Evolutionary conservation across 2,329 filamentous ascomycete species (phyloP), one percentile per base, ranked within the genome.

Genomic region (Fusarium hainanense): DNA sequence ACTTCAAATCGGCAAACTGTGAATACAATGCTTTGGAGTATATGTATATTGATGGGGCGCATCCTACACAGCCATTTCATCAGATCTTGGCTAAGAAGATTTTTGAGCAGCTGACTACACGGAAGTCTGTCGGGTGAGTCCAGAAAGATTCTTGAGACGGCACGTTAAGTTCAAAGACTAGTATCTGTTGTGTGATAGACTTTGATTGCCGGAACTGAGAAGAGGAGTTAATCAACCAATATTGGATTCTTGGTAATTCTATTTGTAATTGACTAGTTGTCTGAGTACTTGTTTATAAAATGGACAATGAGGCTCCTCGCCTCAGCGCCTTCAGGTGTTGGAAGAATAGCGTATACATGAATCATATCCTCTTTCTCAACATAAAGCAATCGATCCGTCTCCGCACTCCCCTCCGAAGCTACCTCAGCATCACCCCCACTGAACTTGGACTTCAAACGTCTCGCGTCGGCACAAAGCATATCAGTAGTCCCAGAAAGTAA

Each of bases 21-120:
- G 52, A 59, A 27, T 65, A 43, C 6, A 59, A 49, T 1, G 62
- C 62, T 14, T 21, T 32, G 10, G 60, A 65, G 25, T 65, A 65
- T 6, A 65, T 65, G 60, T 65, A 65, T 10, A 65, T 65, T 6
- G 62, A 65, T 1, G 60, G 62, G 4, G 62, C 62, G 5, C 62
- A 65, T 51, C 62, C 62, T 8, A 65, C 62, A 8, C 62, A 65
- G 12, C 16, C 8, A 14, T 65, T 65, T 6, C 62, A 65, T 12
- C 60, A 65, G 12, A 47, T 65, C 3, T n/a, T 65, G 10, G 62
- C 62, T 3, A 65, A 47, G 13, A 59, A 25, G 7, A 34, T 65
- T 6, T 50, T 47, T 4, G 60, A 52, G 13, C 54, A 65, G 0
- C 11, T 65, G 4, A 12, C 11, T 16, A 30, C 27, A 4, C 60